Evolutionary conservation across 306 rosid species (phyloP).

Genomic region (Erythrophleum fordii): DNA sequence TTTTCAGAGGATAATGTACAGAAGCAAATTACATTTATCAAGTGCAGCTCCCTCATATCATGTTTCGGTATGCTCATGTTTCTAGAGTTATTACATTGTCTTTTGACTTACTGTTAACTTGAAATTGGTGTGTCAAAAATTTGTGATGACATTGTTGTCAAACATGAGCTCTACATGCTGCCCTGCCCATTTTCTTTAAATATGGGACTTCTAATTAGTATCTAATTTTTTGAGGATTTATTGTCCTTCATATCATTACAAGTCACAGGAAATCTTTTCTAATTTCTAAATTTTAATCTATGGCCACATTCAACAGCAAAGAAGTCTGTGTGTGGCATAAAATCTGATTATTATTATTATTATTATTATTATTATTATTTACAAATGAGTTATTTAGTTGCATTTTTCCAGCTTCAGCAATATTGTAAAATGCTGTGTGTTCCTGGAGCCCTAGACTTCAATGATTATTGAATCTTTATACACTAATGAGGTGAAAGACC

Average conservation of each 20-base stretch:
- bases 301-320: background rate
- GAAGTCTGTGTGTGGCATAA: background rate
- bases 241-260: background rate
- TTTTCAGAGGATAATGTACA: slow-evolving; percentile 55
- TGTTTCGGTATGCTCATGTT: slow-evolving; percentile 32
- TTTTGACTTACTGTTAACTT: background rate
- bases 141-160: slow-evolving; percentile 8
- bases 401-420: slow-evolving; percentile 19
- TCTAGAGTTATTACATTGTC: slow-evolving; percentile 11
- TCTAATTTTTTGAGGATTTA: background rate
- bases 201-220: background rate
- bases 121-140: slow-evolving; percentile 15
- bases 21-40: slow-evolving; percentile 46
- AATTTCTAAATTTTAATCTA: background rate
- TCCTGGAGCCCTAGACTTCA: background rate
- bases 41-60: slow-evolving; percentile 50
- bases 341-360: background rate
- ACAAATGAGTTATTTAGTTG: slow-evolving; percentile 11
- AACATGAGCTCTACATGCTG: background rate
- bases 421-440: background rate
- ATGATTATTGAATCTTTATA: slow-evolving; percentile 33
- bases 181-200: slow-evolving; percentile 15
- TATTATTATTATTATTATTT: too few relatives aligned
- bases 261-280: background rate
- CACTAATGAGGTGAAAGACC: slow-evolving; percentile 15